Percentiles rank a stretch among this genome's conserved stretches.
phyloP scores from a whole-genome alignment of 164 flowering plant species.

The Stephania japonica region DNA sequence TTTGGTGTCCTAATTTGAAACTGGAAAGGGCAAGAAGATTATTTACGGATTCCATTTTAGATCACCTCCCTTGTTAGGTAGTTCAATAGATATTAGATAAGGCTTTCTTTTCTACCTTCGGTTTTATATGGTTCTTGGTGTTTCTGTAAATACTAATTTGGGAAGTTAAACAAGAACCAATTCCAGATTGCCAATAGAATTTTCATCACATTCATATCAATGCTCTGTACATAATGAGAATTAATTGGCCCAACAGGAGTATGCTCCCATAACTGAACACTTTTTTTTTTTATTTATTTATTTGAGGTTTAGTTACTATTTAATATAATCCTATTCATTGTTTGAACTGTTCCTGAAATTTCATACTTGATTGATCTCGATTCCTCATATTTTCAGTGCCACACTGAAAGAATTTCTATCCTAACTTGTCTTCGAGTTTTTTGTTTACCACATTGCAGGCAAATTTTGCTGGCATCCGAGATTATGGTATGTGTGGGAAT shows the following conservation, averaged over 20 bases:
- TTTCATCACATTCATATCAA: not conserved
- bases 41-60: not conserved
- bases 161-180: not conserved
- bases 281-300: not conserved
- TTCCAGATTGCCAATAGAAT: not conserved
- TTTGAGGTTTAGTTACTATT: not conserved
- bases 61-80: not conserved
- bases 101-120: not conserved
- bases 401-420: not conserved
- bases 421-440: not conserved
- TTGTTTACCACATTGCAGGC: slow-evolving; percentile 43
- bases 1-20: not conserved
- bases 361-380: not conserved
- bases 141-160: not conserved
- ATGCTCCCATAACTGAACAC: not conserved
- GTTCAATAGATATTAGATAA: not conserved
- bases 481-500: slow-evolving; percentile 75
- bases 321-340: not conserved
- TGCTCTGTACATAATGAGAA: too few species aligned
- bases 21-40: not conserved
- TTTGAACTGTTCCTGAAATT: not conserved
- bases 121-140: not conserved
- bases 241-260: not conserved
- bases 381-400: not conserved
- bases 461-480: slow-evolving; percentile 78